A percentile compares a stretch with the other conserved stretches of the same genome.
Evolutionary conservation across 2,329 filamentous ascomycete genomes (phyloP).

Genomic region (Pseudopithomyces chartarum): DNA sequence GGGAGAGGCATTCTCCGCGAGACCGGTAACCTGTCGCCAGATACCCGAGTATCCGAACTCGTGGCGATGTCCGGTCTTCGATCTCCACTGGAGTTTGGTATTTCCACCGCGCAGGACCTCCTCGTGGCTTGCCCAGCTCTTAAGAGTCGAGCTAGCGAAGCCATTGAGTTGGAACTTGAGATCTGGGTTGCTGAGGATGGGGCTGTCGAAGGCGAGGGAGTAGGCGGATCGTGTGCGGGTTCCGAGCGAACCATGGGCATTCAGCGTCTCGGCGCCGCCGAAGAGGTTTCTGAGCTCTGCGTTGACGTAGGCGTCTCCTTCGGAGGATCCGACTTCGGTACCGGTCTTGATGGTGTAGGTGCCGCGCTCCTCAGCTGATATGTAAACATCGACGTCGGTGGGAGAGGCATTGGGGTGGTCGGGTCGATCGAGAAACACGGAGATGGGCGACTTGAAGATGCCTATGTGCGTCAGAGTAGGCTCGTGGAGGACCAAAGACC

Average conservation of each 20-base stretch:
- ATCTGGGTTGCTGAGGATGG: slow-evolving; percentile 83
- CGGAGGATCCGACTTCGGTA: slow-evolving; percentile 90
- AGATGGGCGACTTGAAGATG: slow-evolving; percentile 84
- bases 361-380: slow-evolving; percentile 78
- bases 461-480: slow-evolving; percentile 56
- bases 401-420: slow-evolving; percentile 71
- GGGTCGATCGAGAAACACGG: slow-evolving; percentile 80
- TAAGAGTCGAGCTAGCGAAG: slow-evolving; percentile 81
- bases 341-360: slow-evolving; percentile 90
- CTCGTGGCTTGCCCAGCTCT: slow-evolving; percentile 93
- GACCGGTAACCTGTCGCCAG: slow-evolving; percentile 87
- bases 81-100: slow-evolving; percentile 77
- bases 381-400: slow-evolving; percentile 80
- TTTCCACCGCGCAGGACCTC: slow-evolving; percentile 81
- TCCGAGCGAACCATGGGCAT: slow-evolving; percentile 83
- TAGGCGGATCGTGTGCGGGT: slow-evolving; percentile 92
- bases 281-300: slow-evolving; percentile 89
- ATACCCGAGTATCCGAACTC: slow-evolving; percentile 78
- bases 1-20: slow-evolving; percentile 76
- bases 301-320: slow-evolving; percentile 91
- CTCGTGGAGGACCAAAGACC: slow-evolving; percentile 1
- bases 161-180: slow-evolving; percentile 78
- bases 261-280: slow-evolving; percentile 88
- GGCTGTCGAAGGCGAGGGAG: slow-evolving; percentile 81
- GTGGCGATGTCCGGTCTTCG: slow-evolving; percentile 68